Base-by-base conservation (phyloP, 768 basidiomycete species). In the Antrodiella citrinella region DNA sequence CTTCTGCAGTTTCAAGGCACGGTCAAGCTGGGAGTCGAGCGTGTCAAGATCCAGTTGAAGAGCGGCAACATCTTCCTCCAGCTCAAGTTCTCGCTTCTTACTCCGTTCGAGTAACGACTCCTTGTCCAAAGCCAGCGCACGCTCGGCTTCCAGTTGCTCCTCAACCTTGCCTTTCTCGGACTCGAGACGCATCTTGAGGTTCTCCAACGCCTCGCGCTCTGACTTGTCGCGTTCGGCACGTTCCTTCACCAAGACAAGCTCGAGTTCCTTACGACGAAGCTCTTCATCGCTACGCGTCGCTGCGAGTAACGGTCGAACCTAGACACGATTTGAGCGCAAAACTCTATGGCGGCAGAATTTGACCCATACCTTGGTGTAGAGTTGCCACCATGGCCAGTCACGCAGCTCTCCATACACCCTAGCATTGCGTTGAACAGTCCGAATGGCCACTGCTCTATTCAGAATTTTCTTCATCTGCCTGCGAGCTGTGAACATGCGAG, bases 371-470 rank as follows among this genome's bases (percentile, higher is more conserved):
- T 95, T 95, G 2, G 92, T 92, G 63, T 94, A 99, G 7, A 98
- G 74, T 54, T 93, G 88, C 96, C 96, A 99, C 96, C 96, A 98
- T 1, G 95, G 93, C 96, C 96, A 98, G 47, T 95, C 91, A 43
- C 82, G 76, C 23, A 99, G 73, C 49, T 91, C 85, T 4, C 85
- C 83, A 62, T 98, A 98, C 19, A 96, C 76, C 19, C 92, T 74
- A 2, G 95, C 95, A 63, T 99, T 99, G 42, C 84, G 78, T 63
- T 98, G 96, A 53, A 98, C 93, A 1, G 90, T 94, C 43, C 89
- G 80, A 39, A 94, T 82, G 3, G 96, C 93, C 38, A 84, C 73
- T 1, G 93, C 92, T 43, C 96, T 84, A 60, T 97, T 92, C 44
- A 98, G 75, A 45, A 96, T 80, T 72, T 98, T 98, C 72, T 84